phyloP scores from a whole-genome alignment of 306 rosid genomes.

The Hylodesmum podocarpum region DNA sequence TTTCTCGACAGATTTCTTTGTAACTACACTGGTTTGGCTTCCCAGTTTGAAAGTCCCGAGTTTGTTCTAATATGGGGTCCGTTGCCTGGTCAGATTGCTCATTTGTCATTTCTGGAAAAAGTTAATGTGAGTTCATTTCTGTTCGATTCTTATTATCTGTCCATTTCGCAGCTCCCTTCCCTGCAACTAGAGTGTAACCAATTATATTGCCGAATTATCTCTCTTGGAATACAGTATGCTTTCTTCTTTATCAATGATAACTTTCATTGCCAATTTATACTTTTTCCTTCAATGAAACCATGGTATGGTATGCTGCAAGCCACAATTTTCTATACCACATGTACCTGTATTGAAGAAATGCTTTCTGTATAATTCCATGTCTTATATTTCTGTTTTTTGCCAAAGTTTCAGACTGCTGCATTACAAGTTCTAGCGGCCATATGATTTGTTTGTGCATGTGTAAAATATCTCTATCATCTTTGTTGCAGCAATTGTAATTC shows the following conservation, averaged over 20 bases:
- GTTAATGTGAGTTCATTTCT: conserved; percentile 73
- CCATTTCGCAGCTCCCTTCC: conserved; percentile 40
- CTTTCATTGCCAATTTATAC: conserved; percentile 69
- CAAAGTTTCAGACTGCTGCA: conserved; percentile 58
- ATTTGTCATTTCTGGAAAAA: conserved; percentile 68
- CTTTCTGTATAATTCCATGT: not conserved
- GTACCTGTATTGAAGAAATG: not conserved
- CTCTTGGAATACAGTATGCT: conserved; percentile 83
- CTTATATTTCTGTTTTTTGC: not conserved
- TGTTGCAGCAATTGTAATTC: conserved; percentile 39
- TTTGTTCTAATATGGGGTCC: conserved; percentile 75
- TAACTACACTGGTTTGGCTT: conserved; percentile 58
- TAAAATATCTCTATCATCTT: conserved; percentile 56
- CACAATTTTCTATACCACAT: conserved; percentile 59
- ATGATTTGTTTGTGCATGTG: conserved; percentile 59
- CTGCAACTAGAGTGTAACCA: conserved; percentile 80
- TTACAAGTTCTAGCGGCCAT: conserved; percentile 54
- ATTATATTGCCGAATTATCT: conserved; percentile 73
- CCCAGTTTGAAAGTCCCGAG: conserved; percentile 74
- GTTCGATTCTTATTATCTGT: conserved; percentile 40
- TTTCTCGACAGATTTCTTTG: conserved; percentile 61
- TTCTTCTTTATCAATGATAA: conserved; percentile 61
- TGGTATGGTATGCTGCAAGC: conserved; percentile 68
- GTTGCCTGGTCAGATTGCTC: conserved; percentile 60
- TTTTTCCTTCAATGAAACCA: conserved; percentile 65